phyloP scores from a whole-genome alignment of 495 filamentous ascomycete genomes.

The Penicillium goetzii region DNA sequence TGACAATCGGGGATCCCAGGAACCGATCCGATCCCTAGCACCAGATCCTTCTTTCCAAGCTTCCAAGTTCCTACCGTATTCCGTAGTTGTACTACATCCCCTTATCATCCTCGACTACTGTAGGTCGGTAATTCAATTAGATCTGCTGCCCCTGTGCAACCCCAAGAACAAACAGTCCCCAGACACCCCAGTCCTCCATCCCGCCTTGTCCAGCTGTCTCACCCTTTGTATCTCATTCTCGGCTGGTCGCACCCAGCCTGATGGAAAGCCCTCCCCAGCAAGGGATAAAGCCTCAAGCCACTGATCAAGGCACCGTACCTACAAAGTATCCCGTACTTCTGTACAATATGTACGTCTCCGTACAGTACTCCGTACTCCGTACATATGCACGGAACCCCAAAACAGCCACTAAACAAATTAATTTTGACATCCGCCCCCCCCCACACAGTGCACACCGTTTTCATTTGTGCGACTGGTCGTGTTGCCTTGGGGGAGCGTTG shows the following conservation, averaged over 20 bases:
- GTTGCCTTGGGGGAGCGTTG: background rate
- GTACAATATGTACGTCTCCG: too few relatives aligned
- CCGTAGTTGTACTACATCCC: background rate
- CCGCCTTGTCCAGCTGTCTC: background rate
- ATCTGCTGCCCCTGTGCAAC: background rate
- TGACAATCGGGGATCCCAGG: background rate
- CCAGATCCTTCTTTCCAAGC: background rate
- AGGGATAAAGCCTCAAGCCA: background rate
- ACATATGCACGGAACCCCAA: background rate
- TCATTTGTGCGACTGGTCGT: conserved; percentile 2
- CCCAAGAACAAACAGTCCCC: background rate
- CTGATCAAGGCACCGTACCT: background rate
- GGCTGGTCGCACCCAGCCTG: background rate
- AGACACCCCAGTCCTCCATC: background rate
- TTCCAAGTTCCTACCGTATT: background rate
- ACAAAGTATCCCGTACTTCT: background rate
- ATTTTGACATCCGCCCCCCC: background rate
- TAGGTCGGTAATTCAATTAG: background rate
- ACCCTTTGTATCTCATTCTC: conserved; percentile 4
- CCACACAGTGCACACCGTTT: background rate
- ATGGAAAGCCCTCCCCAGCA: background rate
- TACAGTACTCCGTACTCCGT: too few relatives aligned
- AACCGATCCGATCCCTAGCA: background rate
- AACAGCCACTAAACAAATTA: background rate
- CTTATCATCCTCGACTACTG: background rate